Evolutionary conservation across 1,139 yeast species (phyloP).

Genomic region (Scheffersomyces quercinus): DNA sequence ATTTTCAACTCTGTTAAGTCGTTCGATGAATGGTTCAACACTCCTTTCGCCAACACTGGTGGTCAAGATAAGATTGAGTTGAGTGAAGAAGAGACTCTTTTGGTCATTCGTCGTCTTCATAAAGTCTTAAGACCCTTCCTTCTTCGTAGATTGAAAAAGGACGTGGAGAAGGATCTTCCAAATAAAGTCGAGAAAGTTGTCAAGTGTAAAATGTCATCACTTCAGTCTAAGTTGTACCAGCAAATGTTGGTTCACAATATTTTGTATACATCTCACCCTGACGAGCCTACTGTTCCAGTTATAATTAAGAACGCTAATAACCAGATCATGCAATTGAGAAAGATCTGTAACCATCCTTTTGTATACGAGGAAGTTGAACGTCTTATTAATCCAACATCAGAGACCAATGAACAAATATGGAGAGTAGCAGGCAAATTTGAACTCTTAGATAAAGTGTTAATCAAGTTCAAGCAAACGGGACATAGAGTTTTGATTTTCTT

Average conservation of each 20-base stretch:
- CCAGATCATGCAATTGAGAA: slow-evolving; percentile 92
- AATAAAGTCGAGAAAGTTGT: slow-evolving; percentile 93
- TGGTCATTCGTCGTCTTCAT: slow-evolving; percentile 92
- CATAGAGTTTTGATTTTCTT: slow-evolving; percentile 80
- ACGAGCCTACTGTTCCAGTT: slow-evolving; percentile 35
- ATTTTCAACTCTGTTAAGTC: slow-evolving; percentile 82
- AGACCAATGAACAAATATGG: slow-evolving; percentile 74
- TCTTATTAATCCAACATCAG: slow-evolving; percentile 72
- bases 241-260: slow-evolving; percentile 75
- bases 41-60: slow-evolving; percentile 83
- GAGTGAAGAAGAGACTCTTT: slow-evolving; percentile 89
- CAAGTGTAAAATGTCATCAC: slow-evolving; percentile 89
- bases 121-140: slow-evolving; percentile 94
- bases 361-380: slow-evolving; percentile 95
- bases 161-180: slow-evolving; percentile 95
- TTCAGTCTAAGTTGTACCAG: slow-evolving; percentile 77
- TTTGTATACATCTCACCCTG: slow-evolving; percentile 58
- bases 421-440: slow-evolving; percentile 79
- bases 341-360: slow-evolving; percentile 96
- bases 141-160: slow-evolving; percentile 91
- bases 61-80: slow-evolving; percentile 77
- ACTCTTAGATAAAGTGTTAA: slow-evolving; percentile 68
- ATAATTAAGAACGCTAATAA: slow-evolving; percentile 85
- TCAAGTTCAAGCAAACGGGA: slow-evolving; percentile 72
- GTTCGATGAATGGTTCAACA: slow-evolving; percentile 88